Conservation (phyloP, 2,329 filamentous ascomycete species). For the Penicillium sp. region DNA sequence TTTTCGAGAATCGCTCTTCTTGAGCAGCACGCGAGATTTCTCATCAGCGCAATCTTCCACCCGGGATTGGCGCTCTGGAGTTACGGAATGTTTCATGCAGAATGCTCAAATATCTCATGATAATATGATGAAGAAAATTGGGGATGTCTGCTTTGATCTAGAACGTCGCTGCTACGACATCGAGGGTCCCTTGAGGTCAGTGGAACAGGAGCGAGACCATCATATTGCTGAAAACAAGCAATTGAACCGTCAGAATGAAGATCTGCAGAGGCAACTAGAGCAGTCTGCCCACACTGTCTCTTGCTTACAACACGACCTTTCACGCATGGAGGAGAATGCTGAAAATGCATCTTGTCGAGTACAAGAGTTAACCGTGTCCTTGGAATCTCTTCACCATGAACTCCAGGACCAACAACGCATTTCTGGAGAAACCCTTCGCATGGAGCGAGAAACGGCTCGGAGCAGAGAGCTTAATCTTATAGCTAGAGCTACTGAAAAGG, state of each 20-base stretch:
- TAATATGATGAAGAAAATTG: conserved; percentile 48
- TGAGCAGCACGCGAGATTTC: conserved; percentile 12
- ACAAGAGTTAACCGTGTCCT: conserved; percentile 32
- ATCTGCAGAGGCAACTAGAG: conserved; percentile 37
- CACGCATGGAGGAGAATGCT: conserved; percentile 36
- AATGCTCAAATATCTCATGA: conserved; percentile 45
- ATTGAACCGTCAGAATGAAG: conserved; percentile 32
- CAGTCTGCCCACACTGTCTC: conserved; percentile 36
- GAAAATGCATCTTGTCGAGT: conserved; percentile 37
- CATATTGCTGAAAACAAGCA: conserved; percentile 36
- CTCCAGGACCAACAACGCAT: conserved; percentile 35
- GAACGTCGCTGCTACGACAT: conserved; percentile 53
- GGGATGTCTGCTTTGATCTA: conserved; percentile 53
- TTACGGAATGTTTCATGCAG: conserved; percentile 44
- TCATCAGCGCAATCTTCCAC: conserved; percentile 21
- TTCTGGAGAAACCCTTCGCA: conserved; percentile 28
- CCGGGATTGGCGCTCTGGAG: conserved; percentile 48
- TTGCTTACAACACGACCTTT: conserved; percentile 40
- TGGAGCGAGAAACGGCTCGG: conserved; percentile 29
- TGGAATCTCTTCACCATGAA: conserved; percentile 33
- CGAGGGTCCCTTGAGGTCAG: conserved; percentile 51
- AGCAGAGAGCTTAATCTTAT: conserved; percentile 43
- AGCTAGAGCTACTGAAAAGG: conserved; percentile 42
- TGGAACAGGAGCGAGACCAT: conserved; percentile 30
- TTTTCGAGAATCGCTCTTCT: conserved; percentile 7